Base-by-base conservation (phyloP, 2,329 filamentous ascomycete species). In the Cladophialophora exuberans region DNA sequence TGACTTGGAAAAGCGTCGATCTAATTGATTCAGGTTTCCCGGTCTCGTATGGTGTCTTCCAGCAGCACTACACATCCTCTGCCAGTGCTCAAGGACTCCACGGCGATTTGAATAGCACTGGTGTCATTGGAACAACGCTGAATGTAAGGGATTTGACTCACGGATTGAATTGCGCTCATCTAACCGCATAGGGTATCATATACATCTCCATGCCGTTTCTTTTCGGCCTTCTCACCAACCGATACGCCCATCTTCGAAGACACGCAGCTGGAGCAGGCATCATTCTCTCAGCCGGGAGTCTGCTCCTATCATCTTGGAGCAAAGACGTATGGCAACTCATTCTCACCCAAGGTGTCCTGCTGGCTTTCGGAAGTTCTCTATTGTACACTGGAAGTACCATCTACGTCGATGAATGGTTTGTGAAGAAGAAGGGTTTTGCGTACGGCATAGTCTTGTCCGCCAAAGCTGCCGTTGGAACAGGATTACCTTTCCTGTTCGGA, bases 341-440 rank as follows among this genome's bases (percentile, higher is more conserved):
- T 18, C 61, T 71, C 1, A 73, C 75, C 0, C 70, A 75, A 54
- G 72, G 70, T 6, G 72, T 76, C 10, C 67, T 75, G 1, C 76
- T 72, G 36, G 77, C 72, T 1, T 62, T 77, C 11, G 76, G 80
- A 0, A 80, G 81, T 6, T 72, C 75, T 7, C 66, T 82, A 1
- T 63, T 80, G 3, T 83, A 72, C 65, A 79, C 66, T 11, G 77
- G 76, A 0, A 72, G 73, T 2, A 73, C 79, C 11, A 67, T 77
- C 35, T 78, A 75, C 51, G 66, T 82, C 22, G 78, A 82, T 54
- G 77, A 82, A 62, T 85, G 67, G 73, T 83, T 81, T 66, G 69
- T 81, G 18, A 69, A 66, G n/a, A 69, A 73, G 17, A 77, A 79
- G 60, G 78, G 79, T 1, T 72, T 83, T 17, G 80, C 79, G 0